Conservation (phyloP, 805 yeast genomes). For the Phaffomyces thermotolerans region DNA sequence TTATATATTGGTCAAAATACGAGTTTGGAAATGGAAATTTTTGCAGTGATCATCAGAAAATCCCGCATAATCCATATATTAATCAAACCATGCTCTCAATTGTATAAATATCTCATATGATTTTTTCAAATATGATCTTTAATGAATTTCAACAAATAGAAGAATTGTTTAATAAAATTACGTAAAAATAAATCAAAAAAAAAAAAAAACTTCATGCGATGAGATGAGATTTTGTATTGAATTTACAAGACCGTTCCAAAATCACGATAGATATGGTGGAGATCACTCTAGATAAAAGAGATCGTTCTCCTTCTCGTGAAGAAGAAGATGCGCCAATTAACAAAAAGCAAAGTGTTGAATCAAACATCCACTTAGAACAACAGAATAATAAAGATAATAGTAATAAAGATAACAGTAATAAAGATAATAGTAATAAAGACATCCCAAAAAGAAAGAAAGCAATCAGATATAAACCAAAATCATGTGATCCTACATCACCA, state of each 20-base stretch:
- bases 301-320: slow-evolving; percentile 6
- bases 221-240: slow-evolving; percentile 3
- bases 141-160: neutral
- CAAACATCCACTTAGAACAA: slow-evolving; percentile 3
- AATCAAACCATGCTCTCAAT: neutral
- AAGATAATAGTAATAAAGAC: neutral
- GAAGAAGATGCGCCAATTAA: neutral
- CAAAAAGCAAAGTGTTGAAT: slow-evolving; percentile 6
- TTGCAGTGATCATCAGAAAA: neutral
- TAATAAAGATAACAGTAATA: no score
- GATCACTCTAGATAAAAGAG: slow-evolving; percentile 8
- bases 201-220: slow-evolving; percentile 6
- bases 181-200: neutral
- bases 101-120: neutral
- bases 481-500: slow-evolving; percentile 70
- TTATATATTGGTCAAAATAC: neutral
- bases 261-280: slow-evolving; percentile 1
- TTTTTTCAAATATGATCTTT: no score
- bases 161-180: neutral
- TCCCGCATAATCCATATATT: no score
- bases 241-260: neutral
- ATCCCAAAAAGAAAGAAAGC: slow-evolving; percentile 15
- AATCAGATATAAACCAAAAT: slow-evolving; percentile 54
- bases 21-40: no score
- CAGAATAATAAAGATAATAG: neutral